phyloP scores from a whole-genome alignment of 306 rosid genomes.

The Geum urbanum region DNA sequence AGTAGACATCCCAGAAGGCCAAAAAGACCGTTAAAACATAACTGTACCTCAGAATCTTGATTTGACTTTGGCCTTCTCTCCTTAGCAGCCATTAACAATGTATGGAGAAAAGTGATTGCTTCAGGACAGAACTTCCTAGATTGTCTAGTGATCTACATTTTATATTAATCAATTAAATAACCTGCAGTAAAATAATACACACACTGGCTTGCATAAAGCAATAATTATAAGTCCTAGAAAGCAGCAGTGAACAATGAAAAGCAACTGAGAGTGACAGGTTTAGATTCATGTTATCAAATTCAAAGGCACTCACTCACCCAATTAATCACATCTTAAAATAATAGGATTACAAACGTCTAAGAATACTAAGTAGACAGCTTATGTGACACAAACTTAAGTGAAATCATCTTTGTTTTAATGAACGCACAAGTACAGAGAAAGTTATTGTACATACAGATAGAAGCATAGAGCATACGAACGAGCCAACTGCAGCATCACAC shows the following conservation, averaged over 20 bases:
- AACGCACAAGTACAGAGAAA: neutral
- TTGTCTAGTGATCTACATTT: slow-evolving; percentile 61
- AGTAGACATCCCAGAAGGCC: neutral
- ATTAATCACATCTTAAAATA: neutral
- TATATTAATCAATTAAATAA: slow-evolving; percentile 24
- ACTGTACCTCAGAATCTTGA: slow-evolving; percentile 60
- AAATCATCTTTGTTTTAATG: neutral
- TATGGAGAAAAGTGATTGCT: slow-evolving; percentile 59
- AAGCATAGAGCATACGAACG: slow-evolving; percentile 82
- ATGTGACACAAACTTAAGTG: neutral
- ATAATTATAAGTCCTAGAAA: neutral
- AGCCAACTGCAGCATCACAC: slow-evolving; percentile 73
- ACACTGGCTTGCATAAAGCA: neutral
- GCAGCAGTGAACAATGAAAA: neutral
- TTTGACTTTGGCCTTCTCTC: slow-evolving; percentile 35
- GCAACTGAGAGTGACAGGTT: neutral
- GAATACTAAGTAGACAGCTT: neutral
- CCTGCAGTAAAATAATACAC: slow-evolving; percentile 3
- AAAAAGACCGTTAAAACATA: slow-evolving; percentile 13
- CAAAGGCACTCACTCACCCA: neutral
- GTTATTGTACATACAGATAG: slow-evolving; percentile 57
- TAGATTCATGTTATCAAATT: neutral
- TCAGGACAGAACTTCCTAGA: slow-evolving; percentile 84
- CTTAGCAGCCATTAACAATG: slow-evolving; percentile 50
- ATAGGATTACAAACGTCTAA: neutral